These are phyloP conservation scores for Pythium grandisporangium DNA, from an alignment of 352 stramenopile species.

Conservation along the genomic window DNA sequence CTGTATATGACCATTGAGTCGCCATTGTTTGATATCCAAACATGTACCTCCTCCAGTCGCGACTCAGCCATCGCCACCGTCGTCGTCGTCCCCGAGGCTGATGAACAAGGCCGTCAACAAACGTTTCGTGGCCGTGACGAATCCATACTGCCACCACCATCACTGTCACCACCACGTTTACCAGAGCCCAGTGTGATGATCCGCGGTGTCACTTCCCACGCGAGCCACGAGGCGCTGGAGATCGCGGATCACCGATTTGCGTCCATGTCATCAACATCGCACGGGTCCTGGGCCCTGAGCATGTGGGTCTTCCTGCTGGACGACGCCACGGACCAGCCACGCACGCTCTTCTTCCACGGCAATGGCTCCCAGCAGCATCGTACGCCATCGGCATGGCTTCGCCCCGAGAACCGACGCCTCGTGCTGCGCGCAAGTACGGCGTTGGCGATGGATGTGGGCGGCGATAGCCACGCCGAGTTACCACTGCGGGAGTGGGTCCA, in stretches of 20 bases:
- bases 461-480: slow-evolving; percentile 33
- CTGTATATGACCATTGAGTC: no score
- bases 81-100: background rate
- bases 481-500: slow-evolving; percentile 54
- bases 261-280: slow-evolving; percentile 23
- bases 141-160: no score
- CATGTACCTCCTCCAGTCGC: slow-evolving; percentile 6
- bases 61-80: slow-evolving; percentile 2
- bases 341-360: slow-evolving; percentile 80
- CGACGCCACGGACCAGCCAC: slow-evolving; percentile 41
- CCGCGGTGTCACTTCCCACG: slow-evolving; percentile 38
- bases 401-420: slow-evolving; percentile 47
- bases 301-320: slow-evolving; percentile 59
- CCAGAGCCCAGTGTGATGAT: slow-evolving; percentile 21
- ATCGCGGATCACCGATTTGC: slow-evolving; percentile 30
- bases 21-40: slow-evolving; percentile 5
- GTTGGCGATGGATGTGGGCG: slow-evolving; percentile 38
- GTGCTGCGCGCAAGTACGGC: slow-evolving; percentile 64
- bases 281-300: slow-evolving; percentile 49
- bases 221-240: slow-evolving; percentile 28
- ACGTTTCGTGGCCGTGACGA: no score
- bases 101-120: background rate
- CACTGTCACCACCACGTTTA: no score
- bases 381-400: slow-evolving; percentile 77
- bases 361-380: slow-evolving; percentile 45